Conservation (phyloP, 306 rosid genomes). For the Inga leiocalycina region DNA sequence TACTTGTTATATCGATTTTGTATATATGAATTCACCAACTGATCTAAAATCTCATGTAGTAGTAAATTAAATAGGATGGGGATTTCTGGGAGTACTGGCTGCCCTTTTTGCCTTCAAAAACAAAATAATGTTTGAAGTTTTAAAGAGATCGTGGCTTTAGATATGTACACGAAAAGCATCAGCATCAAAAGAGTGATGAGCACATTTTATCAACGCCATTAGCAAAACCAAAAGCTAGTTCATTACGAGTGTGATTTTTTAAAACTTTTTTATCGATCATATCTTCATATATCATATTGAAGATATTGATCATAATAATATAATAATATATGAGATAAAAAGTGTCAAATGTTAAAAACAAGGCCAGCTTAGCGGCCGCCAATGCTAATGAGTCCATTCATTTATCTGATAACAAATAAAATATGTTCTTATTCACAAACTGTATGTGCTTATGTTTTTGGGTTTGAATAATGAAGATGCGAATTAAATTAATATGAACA, state of each 20-base stretch:
- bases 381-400: too few relatives aligned
- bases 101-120: neutral
- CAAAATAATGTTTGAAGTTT: neutral
- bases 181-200: conserved; percentile 26
- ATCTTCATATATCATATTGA: too few relatives aligned
- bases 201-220: neutral
- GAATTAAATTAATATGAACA: neutral
- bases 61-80: neutral
- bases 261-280: too few relatives aligned
- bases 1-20: neutral
- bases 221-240: neutral
- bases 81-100: neutral
- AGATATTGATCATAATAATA: too few relatives aligned
- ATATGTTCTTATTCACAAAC: neutral
- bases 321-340: too few relatives aligned
- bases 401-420: too few relatives aligned
- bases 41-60: neutral
- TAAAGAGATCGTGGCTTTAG: conserved; percentile 26
- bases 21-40: too few relatives aligned
- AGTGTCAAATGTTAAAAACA: too few relatives aligned
- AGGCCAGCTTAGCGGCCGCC: too few relatives aligned
- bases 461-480: neutral
- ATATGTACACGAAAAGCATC: conserved; percentile 40
- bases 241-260: neutral
- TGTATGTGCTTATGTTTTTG: neutral